A percentile compares a stretch with the other conserved stretches of the same genome.
These are phyloP conservation scores for Aspergillus bertholletiae DNA, from an alignment of 495 filamentous ascomycete species.

Conservation along the genomic window DNA sequence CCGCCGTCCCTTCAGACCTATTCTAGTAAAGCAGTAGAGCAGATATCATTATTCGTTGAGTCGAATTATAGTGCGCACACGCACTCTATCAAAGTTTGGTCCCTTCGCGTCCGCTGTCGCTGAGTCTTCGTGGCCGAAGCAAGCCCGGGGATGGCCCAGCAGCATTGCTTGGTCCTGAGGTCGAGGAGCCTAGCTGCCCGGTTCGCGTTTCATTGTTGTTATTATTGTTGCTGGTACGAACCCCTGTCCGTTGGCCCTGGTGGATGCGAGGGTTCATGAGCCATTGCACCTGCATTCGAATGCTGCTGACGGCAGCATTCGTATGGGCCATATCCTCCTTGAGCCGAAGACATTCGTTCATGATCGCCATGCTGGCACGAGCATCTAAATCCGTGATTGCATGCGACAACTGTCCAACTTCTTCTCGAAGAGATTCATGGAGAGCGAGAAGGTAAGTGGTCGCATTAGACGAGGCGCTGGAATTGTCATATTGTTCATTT, in stretches of 20 bases:
- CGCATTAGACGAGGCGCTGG: slow-evolving; percentile 32
- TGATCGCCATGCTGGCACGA: slow-evolving; percentile 61
- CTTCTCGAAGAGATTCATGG: slow-evolving; percentile 64
- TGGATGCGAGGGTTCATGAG: slow-evolving; percentile 60
- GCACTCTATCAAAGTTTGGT: slow-evolving; percentile 32
- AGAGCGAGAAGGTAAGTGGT: slow-evolving; percentile 62
- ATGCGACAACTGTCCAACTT: slow-evolving; percentile 55
- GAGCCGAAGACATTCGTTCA: slow-evolving; percentile 64
- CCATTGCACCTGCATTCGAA: slow-evolving; percentile 69
- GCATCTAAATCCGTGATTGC: slow-evolving; percentile 62
- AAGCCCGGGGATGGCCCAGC: slow-evolving; percentile 22
- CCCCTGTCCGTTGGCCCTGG: slow-evolving; percentile 26
- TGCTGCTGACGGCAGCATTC: slow-evolving; percentile 58
- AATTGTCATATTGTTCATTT: slow-evolving; percentile 13
- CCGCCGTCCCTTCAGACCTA: neutral
- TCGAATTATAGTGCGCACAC: neutral
- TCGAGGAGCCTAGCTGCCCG: slow-evolving; percentile 18
- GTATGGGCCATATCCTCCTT: slow-evolving; percentile 67
- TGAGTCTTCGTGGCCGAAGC: slow-evolving; percentile 35
- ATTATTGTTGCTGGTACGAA: slow-evolving; percentile 19
- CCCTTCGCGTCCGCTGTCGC: slow-evolving; percentile 44
- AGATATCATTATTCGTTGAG: neutral
- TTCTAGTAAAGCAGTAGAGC: neutral
- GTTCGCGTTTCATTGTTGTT: slow-evolving; percentile 15
- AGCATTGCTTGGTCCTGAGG: slow-evolving; percentile 26